Base-by-base conservation (phyloP, 2,329 filamentous ascomycete genomes). In the Exophiala sp. region DNA sequence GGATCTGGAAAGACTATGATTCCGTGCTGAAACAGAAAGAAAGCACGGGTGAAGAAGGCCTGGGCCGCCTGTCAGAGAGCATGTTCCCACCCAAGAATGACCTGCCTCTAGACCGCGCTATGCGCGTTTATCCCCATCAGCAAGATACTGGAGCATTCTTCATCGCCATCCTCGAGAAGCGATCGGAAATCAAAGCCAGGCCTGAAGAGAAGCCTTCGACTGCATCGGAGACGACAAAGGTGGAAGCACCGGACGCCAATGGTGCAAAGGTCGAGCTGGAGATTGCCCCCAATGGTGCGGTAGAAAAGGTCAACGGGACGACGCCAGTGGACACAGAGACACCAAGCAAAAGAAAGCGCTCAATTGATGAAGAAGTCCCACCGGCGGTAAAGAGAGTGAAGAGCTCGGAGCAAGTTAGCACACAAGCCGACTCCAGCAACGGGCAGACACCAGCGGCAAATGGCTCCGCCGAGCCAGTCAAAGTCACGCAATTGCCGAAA, bases 91-190 rank as follows among this genome's bases (percentile, higher is more conserved):
- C 80, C 0, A 73, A 74, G 22, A 79, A 68, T 64, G 78, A 69
- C 29, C 75, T 96, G 19, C 89, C 89, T 13, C 77, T 97, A 14
- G 87, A 96, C 62, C 81, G 86, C 53, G 96, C 91, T 69, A 90
- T 97, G 78, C 81, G 93, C 55, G 83, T 98, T 5, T 98, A 97
- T 67, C 87, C 90, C 27, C 93, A 98, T 68, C 78, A 89, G 64
- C 93, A 98, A 69, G 89, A 98, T 62, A 98, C 93, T 2, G 93
- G 93, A 48, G 91, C 86, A 18, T 98, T 98, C 76, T 98, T 98
- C 73, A 96, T 98, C 65, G 85, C 89, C 0, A 90, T 96, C 0
- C 72, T 98, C 14, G 86, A 96, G 73, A 98, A 98, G 77, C 83
- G 84, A 66, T 79, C 81, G 21, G 93, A 96, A 58, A 89, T 95